phyloP scores from a whole-genome alignment of 140 eudicot genomes.

The Erigeron philadelphicus region DNA sequence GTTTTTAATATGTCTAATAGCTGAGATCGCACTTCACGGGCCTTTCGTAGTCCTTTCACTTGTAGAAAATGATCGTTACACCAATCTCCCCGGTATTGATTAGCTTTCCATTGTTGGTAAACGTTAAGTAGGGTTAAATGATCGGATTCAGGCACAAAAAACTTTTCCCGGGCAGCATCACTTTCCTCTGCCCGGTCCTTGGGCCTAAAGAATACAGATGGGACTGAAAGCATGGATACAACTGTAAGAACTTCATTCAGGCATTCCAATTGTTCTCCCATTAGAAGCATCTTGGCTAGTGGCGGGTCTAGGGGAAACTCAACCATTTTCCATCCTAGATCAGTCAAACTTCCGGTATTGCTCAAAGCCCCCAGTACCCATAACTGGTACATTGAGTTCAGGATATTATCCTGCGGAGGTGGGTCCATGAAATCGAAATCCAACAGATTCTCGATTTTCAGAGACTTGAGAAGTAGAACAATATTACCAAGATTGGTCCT shows the following conservation, averaged over 20 bases:
- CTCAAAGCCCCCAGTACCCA: conserved; percentile 89
- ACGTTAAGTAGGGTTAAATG: conserved; percentile 78
- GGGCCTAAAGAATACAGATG: conserved; percentile 20
- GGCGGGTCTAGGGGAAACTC: conserved; percentile 28
- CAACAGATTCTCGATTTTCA: conserved; percentile 65
- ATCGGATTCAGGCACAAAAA: conserved; percentile 87
- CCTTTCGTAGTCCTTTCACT: conserved; percentile 72
- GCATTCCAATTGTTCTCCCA: conserved; percentile 69
- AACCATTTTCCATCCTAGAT: conserved; percentile 91
- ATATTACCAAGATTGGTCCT: conserved; percentile 83
- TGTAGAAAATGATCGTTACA: conserved; percentile 86
- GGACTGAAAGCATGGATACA: conserved; percentile 26
- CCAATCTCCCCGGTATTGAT: conserved; percentile 80
- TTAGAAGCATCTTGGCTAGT: conserved; percentile 19
- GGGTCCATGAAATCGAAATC: conserved; percentile 98
- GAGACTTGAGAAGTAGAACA: conserved; percentile 73
- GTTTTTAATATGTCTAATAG: conserved; percentile 75
- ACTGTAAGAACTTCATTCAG: conserved; percentile 70
- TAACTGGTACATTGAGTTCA: conserved; percentile 83
- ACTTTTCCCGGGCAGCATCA: conserved; percentile 85
- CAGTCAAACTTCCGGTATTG: conserved; percentile 61
- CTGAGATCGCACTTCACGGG: conserved; percentile 87
- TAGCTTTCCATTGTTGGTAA: conserved; percentile 84
- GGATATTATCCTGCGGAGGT: conserved; percentile 90
- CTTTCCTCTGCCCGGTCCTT: conserved; percentile 67